These are phyloP conservation scores for Calonectria honghensis DNA, from an alignment of 2,329 filamentous ascomycete species.

Conservation along the genomic window DNA sequence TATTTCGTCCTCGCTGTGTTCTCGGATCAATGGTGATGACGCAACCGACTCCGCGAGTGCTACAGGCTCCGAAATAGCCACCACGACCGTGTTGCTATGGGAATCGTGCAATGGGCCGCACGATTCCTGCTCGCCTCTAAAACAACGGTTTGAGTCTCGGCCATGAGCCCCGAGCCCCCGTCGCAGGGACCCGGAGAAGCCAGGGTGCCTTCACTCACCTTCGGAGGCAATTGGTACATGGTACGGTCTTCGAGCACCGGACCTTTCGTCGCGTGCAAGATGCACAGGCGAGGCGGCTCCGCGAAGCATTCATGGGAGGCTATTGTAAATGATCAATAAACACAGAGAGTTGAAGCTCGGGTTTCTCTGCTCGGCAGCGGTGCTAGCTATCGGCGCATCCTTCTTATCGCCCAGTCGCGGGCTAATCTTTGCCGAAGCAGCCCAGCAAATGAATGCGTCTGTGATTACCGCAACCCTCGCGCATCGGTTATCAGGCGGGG, in stretches of 20 bases:
- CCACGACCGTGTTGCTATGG: not conserved
- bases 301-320: not conserved
- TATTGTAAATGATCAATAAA: not conserved
- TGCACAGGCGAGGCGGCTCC: slow-evolving; percentile 7
- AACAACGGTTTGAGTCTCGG: not conserved
- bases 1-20: not conserved
- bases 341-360: not conserved
- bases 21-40: not conserved
- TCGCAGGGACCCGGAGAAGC: not conserved
- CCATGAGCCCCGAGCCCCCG: not conserved
- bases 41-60: not conserved
- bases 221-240: slow-evolving; percentile 13
- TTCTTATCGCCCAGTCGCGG: slow-evolving; percentile 1
- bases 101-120: not conserved
- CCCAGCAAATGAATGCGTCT: slow-evolving; percentile 5
- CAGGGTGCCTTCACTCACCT: not conserved
- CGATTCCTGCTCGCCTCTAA: slow-evolving; percentile 11
- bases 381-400: not conserved
- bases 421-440: slow-evolving; percentile 5
- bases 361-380: not conserved
- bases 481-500: slow-evolving; percentile 16
- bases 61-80: not conserved
- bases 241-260: not conserved
- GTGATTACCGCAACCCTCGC: not conserved
- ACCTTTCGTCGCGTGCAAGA: slow-evolving; percentile 20